Evolutionary conservation across 371 early-diverging fungal species (phyloP).

Genomic region (Zopfochytrium polystomum): DNA sequence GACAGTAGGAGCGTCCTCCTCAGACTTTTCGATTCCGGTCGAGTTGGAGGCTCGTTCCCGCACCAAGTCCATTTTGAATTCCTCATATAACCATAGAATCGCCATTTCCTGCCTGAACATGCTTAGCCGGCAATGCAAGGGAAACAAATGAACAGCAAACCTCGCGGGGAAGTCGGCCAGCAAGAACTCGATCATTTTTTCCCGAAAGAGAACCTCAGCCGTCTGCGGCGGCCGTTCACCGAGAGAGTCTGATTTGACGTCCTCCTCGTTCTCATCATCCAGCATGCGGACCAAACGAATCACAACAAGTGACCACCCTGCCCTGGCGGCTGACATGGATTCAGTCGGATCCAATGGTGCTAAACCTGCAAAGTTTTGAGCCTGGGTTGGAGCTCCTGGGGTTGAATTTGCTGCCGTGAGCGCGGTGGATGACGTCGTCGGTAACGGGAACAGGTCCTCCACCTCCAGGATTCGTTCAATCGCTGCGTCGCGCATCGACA

Average conservation of each 20-base stretch:
- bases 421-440: not conserved
- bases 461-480: constrained; percentile 27
- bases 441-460: constrained; percentile 17
- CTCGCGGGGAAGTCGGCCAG: constrained; percentile 31
- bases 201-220: constrained; percentile 5
- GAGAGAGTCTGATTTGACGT: not conserved
- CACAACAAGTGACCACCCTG: constrained; percentile 42
- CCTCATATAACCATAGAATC: constrained; percentile 45
- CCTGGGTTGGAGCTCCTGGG: not conserved
- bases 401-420: not conserved
- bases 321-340: constrained; percentile 28
- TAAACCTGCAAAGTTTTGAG: constrained; percentile 5
- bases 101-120: constrained; percentile 37
- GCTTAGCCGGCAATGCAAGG: constrained; percentile 1
- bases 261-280: not conserved
- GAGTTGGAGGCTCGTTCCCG: constrained; percentile 9
- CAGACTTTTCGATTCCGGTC: constrained; percentile 4
- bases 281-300: constrained; percentile 26
- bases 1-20: constrained; percentile 26
- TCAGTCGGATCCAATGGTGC: constrained; percentile 12
- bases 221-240: not conserved
- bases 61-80: constrained; percentile 20
- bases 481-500: constrained; percentile 16
- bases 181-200: constrained; percentile 27
- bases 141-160: constrained; percentile 16